phyloP scores from a whole-genome alignment of 371 early-diverging fungal genomes.

The Chytridiales sp. region DNA sequence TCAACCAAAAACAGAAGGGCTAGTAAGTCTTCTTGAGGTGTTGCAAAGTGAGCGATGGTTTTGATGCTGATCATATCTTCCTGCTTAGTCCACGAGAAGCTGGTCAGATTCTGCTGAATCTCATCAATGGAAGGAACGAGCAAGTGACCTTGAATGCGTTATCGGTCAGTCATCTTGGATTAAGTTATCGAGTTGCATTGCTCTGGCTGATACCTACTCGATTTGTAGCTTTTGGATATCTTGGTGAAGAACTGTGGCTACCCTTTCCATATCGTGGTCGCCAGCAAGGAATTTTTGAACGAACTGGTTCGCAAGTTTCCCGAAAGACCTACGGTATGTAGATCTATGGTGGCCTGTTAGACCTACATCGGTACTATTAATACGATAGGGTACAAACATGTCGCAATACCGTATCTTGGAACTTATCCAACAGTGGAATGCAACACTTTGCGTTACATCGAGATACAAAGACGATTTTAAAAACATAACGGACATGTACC shows the following conservation, averaged over 20 bases:
- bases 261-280: constrained; percentile 91
- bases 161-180: constrained; percentile 47
- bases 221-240: constrained; percentile 78
- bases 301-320: constrained; percentile 90
- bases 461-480: constrained; percentile 85
- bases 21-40: constrained; percentile 52
- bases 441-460: constrained; percentile 75
- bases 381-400: constrained; percentile 45
- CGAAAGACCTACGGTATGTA: constrained; percentile 68
- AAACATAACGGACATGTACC: constrained; percentile 90
- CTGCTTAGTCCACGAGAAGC: constrained; percentile 77
- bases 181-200: too few species aligned
- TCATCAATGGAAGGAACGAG: constrained; percentile 65
- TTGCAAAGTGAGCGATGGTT: not conserved
- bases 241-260: constrained; percentile 97
- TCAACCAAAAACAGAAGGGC: constrained; percentile 84
- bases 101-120: constrained; percentile 73
- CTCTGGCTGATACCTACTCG: too few species aligned
- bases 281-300: constrained; percentile 92
- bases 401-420: constrained; percentile 84
- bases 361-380: not conserved
- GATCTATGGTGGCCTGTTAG: constrained; percentile 27
- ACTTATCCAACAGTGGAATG: constrained; percentile 89
- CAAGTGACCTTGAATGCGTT: constrained; percentile 73
- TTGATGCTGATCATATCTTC: not conserved